Conservation (phyloP, 2,329 filamentous ascomycete species). For the Leptographium radiaticola region DNA sequence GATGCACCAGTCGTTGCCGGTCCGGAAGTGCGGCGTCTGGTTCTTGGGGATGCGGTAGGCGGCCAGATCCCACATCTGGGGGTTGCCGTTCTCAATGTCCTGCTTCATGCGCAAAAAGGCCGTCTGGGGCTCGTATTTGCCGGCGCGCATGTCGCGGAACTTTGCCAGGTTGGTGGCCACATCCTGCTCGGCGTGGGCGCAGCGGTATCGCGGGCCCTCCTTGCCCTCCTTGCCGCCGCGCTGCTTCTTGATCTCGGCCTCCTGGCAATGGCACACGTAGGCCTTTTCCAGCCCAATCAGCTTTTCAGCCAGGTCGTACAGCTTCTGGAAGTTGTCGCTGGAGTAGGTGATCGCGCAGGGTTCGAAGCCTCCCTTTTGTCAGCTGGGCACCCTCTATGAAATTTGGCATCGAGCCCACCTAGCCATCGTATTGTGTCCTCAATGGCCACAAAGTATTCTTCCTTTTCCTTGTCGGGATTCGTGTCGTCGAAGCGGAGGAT, state of each 20-base stretch:
- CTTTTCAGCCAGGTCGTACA: conserved; percentile 83
- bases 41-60: conserved; percentile 77
- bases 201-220: conserved; percentile 60
- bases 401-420: conserved; percentile 16
- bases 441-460: conserved; percentile 81
- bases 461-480: conserved; percentile 86
- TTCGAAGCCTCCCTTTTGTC: conserved; percentile 42
- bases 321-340: conserved; percentile 75
- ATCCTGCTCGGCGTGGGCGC: conserved; percentile 62
- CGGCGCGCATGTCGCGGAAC: conserved; percentile 83
- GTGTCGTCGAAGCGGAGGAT: conserved; percentile 55
- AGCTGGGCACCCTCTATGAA: not conserved
- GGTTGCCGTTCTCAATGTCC: conserved; percentile 64
- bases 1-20: conserved; percentile 75
- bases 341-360: conserved; percentile 73
- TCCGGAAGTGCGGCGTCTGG: conserved; percentile 58
- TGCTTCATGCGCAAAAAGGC: conserved; percentile 92
- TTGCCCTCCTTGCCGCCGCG: conserved; percentile 63
- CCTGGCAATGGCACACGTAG: conserved; percentile 83
- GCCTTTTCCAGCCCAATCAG: conserved; percentile 57
- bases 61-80: conserved; percentile 71
- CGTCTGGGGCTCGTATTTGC: conserved; percentile 74
- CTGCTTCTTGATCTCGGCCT: conserved; percentile 74
- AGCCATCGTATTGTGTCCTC: conserved; percentile 80
- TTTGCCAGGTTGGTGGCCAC: conserved; percentile 62